Evolutionary conservation across 805 yeast species (phyloP).

Genomic region (Peterozyma toletana): DNA sequence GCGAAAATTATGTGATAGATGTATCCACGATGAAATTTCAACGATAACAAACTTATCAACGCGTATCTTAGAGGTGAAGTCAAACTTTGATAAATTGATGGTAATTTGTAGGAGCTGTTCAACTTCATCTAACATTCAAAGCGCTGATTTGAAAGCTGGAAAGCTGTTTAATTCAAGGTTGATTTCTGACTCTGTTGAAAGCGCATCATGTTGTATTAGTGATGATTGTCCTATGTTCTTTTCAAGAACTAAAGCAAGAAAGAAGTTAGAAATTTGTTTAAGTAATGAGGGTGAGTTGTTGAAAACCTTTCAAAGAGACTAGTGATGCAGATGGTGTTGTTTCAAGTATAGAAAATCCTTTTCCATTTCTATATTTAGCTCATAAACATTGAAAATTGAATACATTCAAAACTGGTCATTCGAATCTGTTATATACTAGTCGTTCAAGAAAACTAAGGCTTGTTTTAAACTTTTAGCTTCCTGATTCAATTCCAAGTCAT

Average conservation of each 20-base stretch:
- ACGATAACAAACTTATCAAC: conserved; percentile 25
- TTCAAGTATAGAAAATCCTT: no score
- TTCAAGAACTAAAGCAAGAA: conserved; percentile 36
- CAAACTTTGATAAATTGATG: conserved; percentile 18
- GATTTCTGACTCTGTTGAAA: conserved; percentile 18
- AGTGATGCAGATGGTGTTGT: no score
- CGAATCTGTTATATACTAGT: no score
- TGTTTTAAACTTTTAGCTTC: conserved; percentile 26
- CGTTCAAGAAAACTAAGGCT: conserved; percentile 28
- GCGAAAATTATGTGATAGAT: conserved; percentile 24
- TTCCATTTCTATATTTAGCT: background rate
- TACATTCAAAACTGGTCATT: conserved; percentile 8
- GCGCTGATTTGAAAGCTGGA: conserved; percentile 3
- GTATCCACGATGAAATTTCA: conserved; percentile 26
- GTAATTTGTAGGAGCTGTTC: conserved; percentile 30
- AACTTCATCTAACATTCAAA: conserved; percentile 12
- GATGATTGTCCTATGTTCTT: conserved; percentile 61
- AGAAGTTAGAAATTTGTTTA: conserved; percentile 13
- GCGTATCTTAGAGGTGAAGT: conserved; percentile 18
- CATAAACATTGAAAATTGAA: background rate
- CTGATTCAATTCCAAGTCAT: conserved; percentile 29
- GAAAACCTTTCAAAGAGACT: conserved; percentile 14
- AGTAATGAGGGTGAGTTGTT: conserved; percentile 11
- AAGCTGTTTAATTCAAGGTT: background rate
- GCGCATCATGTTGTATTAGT: conserved; percentile 41